Evolutionary conservation across 305 asterid species (phyloP), one percentile per base, ranked within the genome.

Genomic region (Solanum hybrid): DNA sequence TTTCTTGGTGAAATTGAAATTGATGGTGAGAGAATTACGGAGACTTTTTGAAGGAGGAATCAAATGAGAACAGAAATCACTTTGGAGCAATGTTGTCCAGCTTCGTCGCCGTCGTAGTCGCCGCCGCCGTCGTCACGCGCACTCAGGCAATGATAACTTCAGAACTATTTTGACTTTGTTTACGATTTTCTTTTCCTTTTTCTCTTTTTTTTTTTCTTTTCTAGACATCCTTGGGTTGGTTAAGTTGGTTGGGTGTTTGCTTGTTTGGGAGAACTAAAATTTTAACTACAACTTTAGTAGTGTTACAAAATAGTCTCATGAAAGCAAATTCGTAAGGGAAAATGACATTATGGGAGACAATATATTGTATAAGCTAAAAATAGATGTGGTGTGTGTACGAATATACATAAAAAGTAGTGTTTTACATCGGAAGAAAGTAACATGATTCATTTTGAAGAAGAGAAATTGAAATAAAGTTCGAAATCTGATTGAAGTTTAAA

Each of bases 21-120:
- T 26, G 51, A 26, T 24, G 67, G 35, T 39, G 40, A 76, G 42
- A 76, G 42, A 33, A 78, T 35, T 78, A 34, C 7, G 69, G 90
- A 88, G 85, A 84, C 4, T 89, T 40, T 35, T 42, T 64, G 57
- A 51, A 64, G 14, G 39, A 33, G 29, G 36, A 24, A 74, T 35
- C 40, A 64, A 78, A 84, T 67, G 76, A 78, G 39, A 36, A 90
- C 67, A 29, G 91, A 87, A 85, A 84, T 71, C 31, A 86, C 81
- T 91, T 89, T 90, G 87, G 90, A 91, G 92, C 92, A 39, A 20
- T 20, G 71, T 75, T 83, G 89, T 89, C 90, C 89, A 90, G 79
- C 90, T 84, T 76, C 89, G 88, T 88, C 74, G 3, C 26, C 11
- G 26, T 6, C 67, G 67, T 76, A 88, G 86, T 88, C 74, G 3